These are phyloP conservation scores for Sugiyamaella marilandica DNA, from an alignment of 805 yeast genomes.

Conservation along the genomic window DNA sequence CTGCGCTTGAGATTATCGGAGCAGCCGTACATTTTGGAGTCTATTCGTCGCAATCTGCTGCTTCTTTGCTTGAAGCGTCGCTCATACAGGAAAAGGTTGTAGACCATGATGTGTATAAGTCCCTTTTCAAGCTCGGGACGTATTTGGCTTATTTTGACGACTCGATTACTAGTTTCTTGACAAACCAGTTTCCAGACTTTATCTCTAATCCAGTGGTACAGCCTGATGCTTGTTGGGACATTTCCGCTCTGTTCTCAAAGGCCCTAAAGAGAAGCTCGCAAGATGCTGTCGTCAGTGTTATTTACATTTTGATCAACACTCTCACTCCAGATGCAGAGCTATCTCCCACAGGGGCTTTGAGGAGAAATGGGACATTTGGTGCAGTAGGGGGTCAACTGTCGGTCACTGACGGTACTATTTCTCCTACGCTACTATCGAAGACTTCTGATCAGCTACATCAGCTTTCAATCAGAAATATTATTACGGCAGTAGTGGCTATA, in stretches of 20 bases:
- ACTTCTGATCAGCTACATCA: conserved; percentile 9
- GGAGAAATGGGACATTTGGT: conserved; percentile 7
- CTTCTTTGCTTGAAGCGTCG: conserved; percentile 45
- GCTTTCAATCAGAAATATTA: conserved; percentile 55
- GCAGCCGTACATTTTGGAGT: conserved; percentile 48
- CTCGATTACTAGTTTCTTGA: conserved; percentile 29
- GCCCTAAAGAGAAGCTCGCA: conserved; percentile 68
- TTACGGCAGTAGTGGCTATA: conserved; percentile 62
- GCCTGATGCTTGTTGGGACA: conserved; percentile 43
- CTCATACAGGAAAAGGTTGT: conserved; percentile 50
- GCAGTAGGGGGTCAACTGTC: conserved; percentile 13
- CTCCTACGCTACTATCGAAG: not conserved
- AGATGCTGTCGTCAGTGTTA: conserved; percentile 76
- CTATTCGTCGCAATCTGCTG: conserved; percentile 41
- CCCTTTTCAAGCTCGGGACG: conserved; percentile 53
- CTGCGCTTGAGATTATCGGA: conserved; percentile 56
- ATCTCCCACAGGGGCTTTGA: conserved; percentile 6
- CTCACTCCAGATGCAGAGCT: conserved; percentile 47
- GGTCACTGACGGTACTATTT: conserved; percentile 1
- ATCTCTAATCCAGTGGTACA: conserved; percentile 46
- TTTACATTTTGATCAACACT: conserved; percentile 77
- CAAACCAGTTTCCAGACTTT: conserved; percentile 40
- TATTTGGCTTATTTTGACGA: conserved; percentile 40
- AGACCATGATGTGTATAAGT: conserved; percentile 48
- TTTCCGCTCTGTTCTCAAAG: conserved; percentile 56